Base-by-base conservation (phyloP, 768 basidiomycete species). In the Phylloporus sp. region DNA sequence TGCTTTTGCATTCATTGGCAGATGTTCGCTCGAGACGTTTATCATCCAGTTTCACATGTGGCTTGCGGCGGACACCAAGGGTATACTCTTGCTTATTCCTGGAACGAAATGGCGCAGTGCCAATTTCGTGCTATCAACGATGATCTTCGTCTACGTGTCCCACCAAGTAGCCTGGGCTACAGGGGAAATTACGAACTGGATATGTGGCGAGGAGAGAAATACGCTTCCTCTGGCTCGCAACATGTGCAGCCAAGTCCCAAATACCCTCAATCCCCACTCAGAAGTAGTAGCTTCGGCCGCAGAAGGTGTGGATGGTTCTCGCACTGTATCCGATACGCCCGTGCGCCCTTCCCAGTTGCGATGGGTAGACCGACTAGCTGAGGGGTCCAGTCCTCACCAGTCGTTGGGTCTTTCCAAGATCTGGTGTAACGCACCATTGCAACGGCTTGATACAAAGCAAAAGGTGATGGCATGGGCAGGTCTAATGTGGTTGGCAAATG, bases 11-110 rank as follows among this genome's bases (percentile, higher is more conserved):
- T 91, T 89, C 70, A 76, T 95, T 46, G 93, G 93, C 35, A 82
- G 75, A 64, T 93, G 90, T 69, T 94, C 91, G 5, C 77, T 95
- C 48, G 93, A 97, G 70, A 87, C 91, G 0, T 97, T 94, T 67
- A 87, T 95, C 62, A 80, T 95, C 52, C 92, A 95, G 64, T 95
- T 85, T 66, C 91, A 91, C 60, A 71, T 90, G 39, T 93, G 89
- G 89, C 75, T 93, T 29, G 91, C 88, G 0, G 88, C 78, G 4
- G 90, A 93, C 60, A 90, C 86, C 28, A 88, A 88, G 66, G 87
- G 88, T 16, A 76, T 95, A 52, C 76, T 95, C 22, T 69, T 92
- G 43, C 78, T 94, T 45, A 72, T 95, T 39, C 91, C 91, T 0
- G 86, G 88, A 13, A 82, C 81, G 1, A 69, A 66, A 39, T 87